phyloP scores from a whole-genome alignment of 257 asterid genomes.

The Nicotiana undulata region DNA sequence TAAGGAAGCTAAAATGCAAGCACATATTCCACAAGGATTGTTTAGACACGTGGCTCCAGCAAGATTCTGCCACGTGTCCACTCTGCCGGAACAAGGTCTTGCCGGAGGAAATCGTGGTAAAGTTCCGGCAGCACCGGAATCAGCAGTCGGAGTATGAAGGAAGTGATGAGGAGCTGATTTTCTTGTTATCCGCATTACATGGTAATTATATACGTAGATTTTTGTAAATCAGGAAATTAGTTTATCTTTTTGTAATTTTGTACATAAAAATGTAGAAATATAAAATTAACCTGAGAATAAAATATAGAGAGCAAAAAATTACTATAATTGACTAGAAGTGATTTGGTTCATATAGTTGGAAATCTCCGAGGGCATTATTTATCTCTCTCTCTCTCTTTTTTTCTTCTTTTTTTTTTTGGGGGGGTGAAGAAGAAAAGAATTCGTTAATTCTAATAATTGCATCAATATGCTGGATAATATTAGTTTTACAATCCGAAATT shows the following conservation, averaged over 20 bases:
- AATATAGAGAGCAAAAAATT: background rate
- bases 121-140: conserved; percentile 14
- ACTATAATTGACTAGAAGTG: background rate
- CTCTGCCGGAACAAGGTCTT: conserved; percentile 50
- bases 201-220: conserved; percentile 37
- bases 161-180: conserved; percentile 40
- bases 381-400: background rate
- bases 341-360: background rate
- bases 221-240: conserved; percentile 11
- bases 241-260: background rate
- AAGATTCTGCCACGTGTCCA: conserved; percentile 51
- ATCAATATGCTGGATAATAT: background rate
- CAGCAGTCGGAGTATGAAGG: conserved; percentile 18
- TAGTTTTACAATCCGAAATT: background rate
- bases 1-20: conserved; percentile 48
- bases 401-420: background rate
- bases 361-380: background rate
- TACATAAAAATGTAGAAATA: background rate
- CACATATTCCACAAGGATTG: conserved; percentile 60
- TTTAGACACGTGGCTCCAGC: conserved; percentile 62
- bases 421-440: too few species aligned
- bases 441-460: background rate
- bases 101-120: conserved; percentile 36
- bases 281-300: background rate
- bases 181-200: conserved; percentile 39